phyloP scores from a whole-genome alignment of 805 yeast genomes.

The Cyberlindnera meyerae region DNA sequence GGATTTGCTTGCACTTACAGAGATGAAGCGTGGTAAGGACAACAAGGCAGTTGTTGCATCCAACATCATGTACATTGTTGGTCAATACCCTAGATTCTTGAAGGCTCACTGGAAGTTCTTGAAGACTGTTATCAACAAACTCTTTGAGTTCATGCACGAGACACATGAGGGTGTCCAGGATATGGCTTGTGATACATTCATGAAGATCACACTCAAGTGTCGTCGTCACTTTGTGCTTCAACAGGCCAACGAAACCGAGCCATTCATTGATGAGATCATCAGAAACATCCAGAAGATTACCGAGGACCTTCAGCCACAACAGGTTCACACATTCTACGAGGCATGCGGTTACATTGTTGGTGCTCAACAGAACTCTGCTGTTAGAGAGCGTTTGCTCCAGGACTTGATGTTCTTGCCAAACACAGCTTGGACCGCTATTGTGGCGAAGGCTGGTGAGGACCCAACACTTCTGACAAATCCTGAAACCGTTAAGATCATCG shows the following conservation, averaged over 20 bases:
- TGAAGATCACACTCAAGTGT: constrained; percentile 92
- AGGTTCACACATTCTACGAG: constrained; percentile 94
- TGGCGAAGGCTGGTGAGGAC: constrained; percentile 77
- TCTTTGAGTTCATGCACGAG: constrained; percentile 99
- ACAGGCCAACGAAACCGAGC: constrained; percentile 81
- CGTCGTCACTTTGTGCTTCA: constrained; percentile 89
- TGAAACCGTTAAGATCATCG: constrained; percentile 87
- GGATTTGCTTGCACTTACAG: constrained; percentile 86
- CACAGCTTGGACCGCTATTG: constrained; percentile 89
- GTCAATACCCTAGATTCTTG: constrained; percentile 95
- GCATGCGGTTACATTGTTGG: constrained; percentile 93
- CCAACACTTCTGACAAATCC: constrained; percentile 72
- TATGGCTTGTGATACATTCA: constrained; percentile 99
- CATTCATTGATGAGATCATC: constrained; percentile 88
- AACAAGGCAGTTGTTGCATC: constrained; percentile 99
- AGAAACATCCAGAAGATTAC: constrained; percentile 79
- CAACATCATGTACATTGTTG: constrained; percentile 99
- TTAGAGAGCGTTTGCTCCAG: constrained; percentile 64
- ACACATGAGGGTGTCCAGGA: constrained; percentile 99
- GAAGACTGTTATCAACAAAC: constrained; percentile 90
- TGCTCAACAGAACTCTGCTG: constrained; percentile 70
- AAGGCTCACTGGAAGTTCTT: constrained; percentile 98
- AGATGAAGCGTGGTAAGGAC: constrained; percentile 94
- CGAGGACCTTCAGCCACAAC: constrained; percentile 92
- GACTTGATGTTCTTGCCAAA: constrained; percentile 91